Evolutionary conservation across 345 rosid genomes (phyloP).

Genomic region (Rhodomyrtus tomentosa): DNA sequence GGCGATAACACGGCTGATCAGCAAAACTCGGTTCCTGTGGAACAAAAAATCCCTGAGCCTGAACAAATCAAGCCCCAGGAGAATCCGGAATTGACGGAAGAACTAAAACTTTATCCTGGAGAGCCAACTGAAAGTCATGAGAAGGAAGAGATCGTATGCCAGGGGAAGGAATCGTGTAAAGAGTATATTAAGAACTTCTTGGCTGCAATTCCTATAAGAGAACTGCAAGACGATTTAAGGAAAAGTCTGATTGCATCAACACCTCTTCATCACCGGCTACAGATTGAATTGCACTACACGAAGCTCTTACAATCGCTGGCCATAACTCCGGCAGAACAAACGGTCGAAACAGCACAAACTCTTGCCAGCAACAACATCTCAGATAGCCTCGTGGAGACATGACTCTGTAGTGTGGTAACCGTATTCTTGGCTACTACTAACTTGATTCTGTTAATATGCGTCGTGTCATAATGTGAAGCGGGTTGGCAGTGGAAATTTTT

Average conservation of each 20-base stretch:
- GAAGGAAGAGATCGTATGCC: slow-evolving; percentile 38
- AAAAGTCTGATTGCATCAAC: slow-evolving; percentile 61
- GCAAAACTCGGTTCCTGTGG: background rate
- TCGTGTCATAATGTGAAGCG: background rate
- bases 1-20: slow-evolving; percentile 13
- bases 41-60: slow-evolving; percentile 12
- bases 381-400: background rate
- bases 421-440: background rate
- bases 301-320: slow-evolving; percentile 4
- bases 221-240: slow-evolving; percentile 73
- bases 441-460: background rate
- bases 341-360: background rate
- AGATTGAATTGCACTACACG: slow-evolving; percentile 81
- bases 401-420: background rate
- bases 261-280: slow-evolving; percentile 72
- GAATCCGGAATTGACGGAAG: slow-evolving; percentile 6
- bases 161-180: slow-evolving; percentile 84
- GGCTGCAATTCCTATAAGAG: slow-evolving; percentile 90
- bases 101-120: slow-evolving; percentile 1
- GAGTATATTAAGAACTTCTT: slow-evolving; percentile 90
- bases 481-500: background rate
- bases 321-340: slow-evolving; percentile 8
- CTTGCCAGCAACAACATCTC: background rate
- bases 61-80: slow-evolving; percentile 11
- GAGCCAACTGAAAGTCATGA: slow-evolving; percentile 11